Conservation (phyloP, 768 basidiomycete species). For the Rhodosporidiobolus sp. region DNA sequence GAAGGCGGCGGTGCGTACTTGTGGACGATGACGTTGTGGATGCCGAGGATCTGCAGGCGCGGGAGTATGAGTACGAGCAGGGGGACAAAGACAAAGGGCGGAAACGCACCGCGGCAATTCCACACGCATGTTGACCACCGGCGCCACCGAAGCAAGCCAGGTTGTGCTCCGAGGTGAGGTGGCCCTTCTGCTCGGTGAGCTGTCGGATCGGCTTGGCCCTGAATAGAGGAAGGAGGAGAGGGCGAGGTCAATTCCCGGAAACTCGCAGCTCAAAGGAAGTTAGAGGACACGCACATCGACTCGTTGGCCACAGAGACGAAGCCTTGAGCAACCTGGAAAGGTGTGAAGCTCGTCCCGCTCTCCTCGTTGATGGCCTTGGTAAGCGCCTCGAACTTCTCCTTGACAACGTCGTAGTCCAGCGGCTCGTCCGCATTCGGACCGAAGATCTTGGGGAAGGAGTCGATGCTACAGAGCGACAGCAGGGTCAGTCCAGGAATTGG, state of each 20-base stretch:
- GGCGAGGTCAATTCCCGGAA: conserved; percentile 32
- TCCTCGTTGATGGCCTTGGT: conserved; percentile 45
- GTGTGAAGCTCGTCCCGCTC: conserved; percentile 51
- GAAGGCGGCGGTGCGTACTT: background rate
- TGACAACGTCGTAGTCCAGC: conserved; percentile 74
- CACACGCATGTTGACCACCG: conserved; percentile 62
- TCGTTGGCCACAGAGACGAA: conserved; percentile 89
- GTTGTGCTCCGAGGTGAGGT: conserved; percentile 66
- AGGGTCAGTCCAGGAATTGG: too few relatives aligned
- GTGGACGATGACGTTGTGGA: conserved; percentile 82
- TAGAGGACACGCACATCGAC: conserved; percentile 64
- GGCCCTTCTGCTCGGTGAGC: conserved; percentile 81
- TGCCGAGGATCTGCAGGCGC: conserved; percentile 76
- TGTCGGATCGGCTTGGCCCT: conserved; percentile 82
- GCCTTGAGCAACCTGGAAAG: conserved; percentile 87
- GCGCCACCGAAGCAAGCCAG: conserved; percentile 49
- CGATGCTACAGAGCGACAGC: conserved; percentile 52
- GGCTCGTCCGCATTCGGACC: conserved; percentile 82
- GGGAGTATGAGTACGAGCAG: too few relatives aligned
- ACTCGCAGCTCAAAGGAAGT: too few relatives aligned
- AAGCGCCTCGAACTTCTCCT: conserved; percentile 66
- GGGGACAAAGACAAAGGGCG: too few relatives aligned
- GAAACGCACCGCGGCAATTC: conserved; percentile 83
- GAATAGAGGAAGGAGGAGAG: conserved; percentile 30
- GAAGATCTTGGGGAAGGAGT: conserved; percentile 92